A percentile compares a stretch with the other conserved stretches of the same genome.
These are phyloP conservation scores for Microthyrium microscopicum DNA, from an alignment of 2,329 filamentous ascomycete species.

Conservation along the genomic window DNA sequence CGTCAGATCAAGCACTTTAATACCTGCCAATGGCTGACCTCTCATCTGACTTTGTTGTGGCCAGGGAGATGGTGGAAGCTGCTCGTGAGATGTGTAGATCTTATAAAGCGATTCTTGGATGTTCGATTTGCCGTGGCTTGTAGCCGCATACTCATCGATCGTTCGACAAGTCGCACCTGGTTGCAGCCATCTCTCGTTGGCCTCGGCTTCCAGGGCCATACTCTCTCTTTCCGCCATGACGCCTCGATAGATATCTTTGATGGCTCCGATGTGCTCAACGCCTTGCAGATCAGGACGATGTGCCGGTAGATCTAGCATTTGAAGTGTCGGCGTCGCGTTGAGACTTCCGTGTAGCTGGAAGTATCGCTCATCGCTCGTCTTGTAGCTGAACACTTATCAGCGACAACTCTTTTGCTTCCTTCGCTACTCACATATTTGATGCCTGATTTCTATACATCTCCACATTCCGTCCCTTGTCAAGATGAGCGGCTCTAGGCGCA, in stretches of 20 bases:
- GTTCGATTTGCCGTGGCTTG: neutral
- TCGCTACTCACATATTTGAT: no score
- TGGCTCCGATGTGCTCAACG: neutral
- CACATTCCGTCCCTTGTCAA: no score
- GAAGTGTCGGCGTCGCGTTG: constrained; percentile 50
- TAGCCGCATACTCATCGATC: neutral
- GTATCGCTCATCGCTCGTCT: no score
- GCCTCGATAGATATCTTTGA: neutral
- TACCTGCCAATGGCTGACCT: neutral
- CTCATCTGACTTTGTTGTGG: no score
- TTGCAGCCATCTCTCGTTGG: neutral
- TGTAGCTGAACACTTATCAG: no score
- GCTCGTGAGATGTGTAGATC: neutral
- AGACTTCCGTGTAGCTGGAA: constrained; percentile 64
- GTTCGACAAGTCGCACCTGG: neutral
- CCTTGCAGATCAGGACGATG: constrained; percentile 24
- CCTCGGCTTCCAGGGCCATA: neutral
- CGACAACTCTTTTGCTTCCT: no score
- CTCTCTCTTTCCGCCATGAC: neutral
- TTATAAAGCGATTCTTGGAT: neutral
- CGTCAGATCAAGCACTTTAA: constrained; percentile 1
- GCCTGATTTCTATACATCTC: no score
- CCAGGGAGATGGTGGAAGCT: neutral
- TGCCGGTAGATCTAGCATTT: constrained; percentile 52
- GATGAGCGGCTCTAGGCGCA: no score